Conservation (phyloP, 345 rosid species). For the Hibiscus trionum region DNA sequence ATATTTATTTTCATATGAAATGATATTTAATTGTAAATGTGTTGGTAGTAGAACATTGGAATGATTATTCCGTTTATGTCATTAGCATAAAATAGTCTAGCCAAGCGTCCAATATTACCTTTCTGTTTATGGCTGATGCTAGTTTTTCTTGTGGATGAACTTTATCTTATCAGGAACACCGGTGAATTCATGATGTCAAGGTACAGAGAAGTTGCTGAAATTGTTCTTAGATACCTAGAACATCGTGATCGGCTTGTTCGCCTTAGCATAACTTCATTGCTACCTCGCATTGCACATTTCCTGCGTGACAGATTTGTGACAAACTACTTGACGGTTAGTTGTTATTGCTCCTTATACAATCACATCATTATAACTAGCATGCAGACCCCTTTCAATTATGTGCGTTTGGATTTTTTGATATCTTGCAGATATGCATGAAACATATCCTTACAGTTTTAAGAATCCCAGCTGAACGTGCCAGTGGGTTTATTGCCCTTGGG, state of each 20-base stretch:
- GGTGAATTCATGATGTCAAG: conserved; percentile 99
- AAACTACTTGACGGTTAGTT: conserved; percentile 76
- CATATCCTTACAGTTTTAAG: conserved; percentile 84
- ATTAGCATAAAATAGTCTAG: background rate
- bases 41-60: background rate
- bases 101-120: background rate
- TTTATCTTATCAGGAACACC: conserved; percentile 66
- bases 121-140: conserved; percentile 1
- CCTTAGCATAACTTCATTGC: conserved; percentile 93
- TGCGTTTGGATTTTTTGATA: conserved; percentile 6
- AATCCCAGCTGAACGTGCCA: conserved; percentile 86
- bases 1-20: background rate
- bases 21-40: background rate
- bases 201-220: conserved; percentile 97
- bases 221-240: conserved; percentile 87
- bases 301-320: conserved; percentile 95
- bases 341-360: conserved; percentile 7
- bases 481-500: conserved; percentile 96
- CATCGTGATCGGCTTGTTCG: conserved; percentile 97
- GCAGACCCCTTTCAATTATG: background rate
- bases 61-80: background rate
- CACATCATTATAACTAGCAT: background rate
- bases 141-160: conserved; percentile 3
- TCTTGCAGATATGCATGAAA: conserved; percentile 89
- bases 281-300: conserved; percentile 99